phyloP scores from a whole-genome alignment of 345 rosid species.

The Euphorbia tirucalli region DNA sequence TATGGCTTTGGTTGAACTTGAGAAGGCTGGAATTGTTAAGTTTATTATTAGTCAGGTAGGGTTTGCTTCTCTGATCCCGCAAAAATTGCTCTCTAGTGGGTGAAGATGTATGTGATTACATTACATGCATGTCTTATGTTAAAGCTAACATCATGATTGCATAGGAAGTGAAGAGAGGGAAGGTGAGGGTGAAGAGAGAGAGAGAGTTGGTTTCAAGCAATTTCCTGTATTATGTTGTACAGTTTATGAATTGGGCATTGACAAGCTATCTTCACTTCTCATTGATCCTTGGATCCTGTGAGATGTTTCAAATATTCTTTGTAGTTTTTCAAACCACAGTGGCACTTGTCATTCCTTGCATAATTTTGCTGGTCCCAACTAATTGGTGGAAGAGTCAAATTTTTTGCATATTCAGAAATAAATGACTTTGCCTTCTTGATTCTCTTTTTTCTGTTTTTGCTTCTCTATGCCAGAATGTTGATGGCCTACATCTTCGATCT shows the following conservation, averaged over 20 bases:
- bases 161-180: no score
- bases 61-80: not conserved
- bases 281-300: not conserved
- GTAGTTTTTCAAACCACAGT: not conserved
- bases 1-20: slow-evolving; percentile 93
- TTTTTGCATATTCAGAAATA: not conserved
- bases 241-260: not conserved
- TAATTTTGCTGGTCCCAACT: not conserved
- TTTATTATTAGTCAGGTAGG: slow-evolving; percentile 87
- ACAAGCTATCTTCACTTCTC: not conserved
- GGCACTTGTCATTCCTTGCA: not conserved
- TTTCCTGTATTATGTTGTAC: not conserved
- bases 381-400: not conserved
- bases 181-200: not conserved
- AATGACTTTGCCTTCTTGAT: not conserved
- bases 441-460: not conserved
- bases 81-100: not conserved
- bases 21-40: slow-evolving; percentile 81
- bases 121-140: not conserved
- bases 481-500: slow-evolving; percentile 97
- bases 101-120: not conserved
- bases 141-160: not conserved
- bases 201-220: not conserved
- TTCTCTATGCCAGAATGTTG: slow-evolving; percentile 59
- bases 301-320: not conserved